A percentile compares a stretch with the other conserved stretches of the same genome.
These are phyloP conservation scores for Teratosphaeria viscida DNA, from an alignment of 2,329 filamentous ascomycete genomes.

Conservation along the genomic window DNA sequence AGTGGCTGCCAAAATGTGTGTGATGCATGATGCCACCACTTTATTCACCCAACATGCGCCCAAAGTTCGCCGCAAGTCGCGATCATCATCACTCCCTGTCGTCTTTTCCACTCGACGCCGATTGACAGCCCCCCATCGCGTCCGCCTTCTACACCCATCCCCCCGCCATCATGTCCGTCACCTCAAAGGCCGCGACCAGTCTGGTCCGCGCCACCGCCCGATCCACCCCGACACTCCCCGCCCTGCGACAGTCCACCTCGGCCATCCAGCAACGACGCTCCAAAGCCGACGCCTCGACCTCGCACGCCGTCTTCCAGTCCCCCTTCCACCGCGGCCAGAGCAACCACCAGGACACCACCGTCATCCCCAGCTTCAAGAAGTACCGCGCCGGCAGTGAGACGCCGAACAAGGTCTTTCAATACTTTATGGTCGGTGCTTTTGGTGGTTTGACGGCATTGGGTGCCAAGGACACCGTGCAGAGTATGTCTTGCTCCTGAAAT, in stretches of 20 bases:
- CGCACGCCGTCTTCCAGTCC: conserved; percentile 37
- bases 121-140: background rate
- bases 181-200: conserved; percentile 36
- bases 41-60: background rate
- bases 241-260: conserved; percentile 35
- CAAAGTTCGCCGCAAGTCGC: background rate
- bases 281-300: conserved; percentile 27
- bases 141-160: conserved; percentile 9
- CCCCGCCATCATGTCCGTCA: conserved; percentile 38
- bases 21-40: background rate
- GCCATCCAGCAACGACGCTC: conserved; percentile 31
- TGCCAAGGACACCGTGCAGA: conserved; percentile 96
- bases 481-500: conserved; percentile 46
- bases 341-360: conserved; percentile 42
- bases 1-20: background rate
- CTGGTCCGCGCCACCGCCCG: conserved; percentile 30
- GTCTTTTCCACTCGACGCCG: background rate
- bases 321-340: conserved; percentile 43
- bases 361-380: conserved; percentile 81
- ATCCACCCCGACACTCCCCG: conserved; percentile 34
- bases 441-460: conserved; percentile 85
- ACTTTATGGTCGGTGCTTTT: conserved; percentile 98
- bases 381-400: conserved; percentile 63
- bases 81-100: conserved; percentile 1
- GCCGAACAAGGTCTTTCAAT: conserved; percentile 79